A percentile compares a stretch with the other conserved stretches of the same genome.
These are phyloP conservation scores for Tremellales sp. DNA, from an alignment of 1,284 basidiomycete species.

Conservation along the genomic window DNA sequence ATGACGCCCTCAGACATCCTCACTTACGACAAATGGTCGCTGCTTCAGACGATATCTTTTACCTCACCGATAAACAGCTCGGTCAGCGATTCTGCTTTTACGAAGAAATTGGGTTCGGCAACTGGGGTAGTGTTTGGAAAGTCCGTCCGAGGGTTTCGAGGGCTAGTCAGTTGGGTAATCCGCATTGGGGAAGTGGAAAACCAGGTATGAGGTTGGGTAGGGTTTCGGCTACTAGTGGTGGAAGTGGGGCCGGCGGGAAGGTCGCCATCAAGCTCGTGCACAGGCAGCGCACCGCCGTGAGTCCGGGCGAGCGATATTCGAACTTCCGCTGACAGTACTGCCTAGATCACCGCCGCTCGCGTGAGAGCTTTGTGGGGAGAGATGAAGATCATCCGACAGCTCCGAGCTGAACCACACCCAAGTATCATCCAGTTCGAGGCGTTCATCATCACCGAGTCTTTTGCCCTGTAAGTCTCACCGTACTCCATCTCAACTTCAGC, in stretches of 20 bases:
- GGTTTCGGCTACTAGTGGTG: constrained; percentile 22
- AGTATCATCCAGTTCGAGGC: constrained; percentile 86
- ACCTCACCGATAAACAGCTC: constrained; percentile 39
- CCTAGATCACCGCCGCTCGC: constrained; percentile 69
- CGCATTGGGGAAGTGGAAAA: neutral
- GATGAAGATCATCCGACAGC: constrained; percentile 82
- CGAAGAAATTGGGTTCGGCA: constrained; percentile 45
- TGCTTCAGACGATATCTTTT: constrained; percentile 21
- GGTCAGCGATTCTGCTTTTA: constrained; percentile 34
- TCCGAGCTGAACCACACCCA: constrained; percentile 77
- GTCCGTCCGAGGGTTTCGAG: constrained; percentile 20
- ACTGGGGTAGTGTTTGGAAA: constrained; percentile 48
- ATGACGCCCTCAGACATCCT: constrained; percentile 2
- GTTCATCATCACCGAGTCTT: constrained; percentile 85
- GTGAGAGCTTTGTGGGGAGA: constrained; percentile 88
- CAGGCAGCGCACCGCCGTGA: constrained; percentile 60
- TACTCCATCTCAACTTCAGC: neutral
- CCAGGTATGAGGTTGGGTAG: constrained; percentile 18
- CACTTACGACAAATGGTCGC: constrained; percentile 3
- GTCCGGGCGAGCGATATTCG: constrained; percentile 3
- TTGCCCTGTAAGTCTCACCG: constrained; percentile 66
- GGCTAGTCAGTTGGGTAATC: neutral
- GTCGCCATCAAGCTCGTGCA: constrained; percentile 89
- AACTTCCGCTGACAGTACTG: neutral
- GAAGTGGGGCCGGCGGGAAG: constrained; percentile 47